Evolutionary conservation across 1,139 yeast genomes (phyloP).

Genomic region (Scheffersomyces quercinus): DNA sequence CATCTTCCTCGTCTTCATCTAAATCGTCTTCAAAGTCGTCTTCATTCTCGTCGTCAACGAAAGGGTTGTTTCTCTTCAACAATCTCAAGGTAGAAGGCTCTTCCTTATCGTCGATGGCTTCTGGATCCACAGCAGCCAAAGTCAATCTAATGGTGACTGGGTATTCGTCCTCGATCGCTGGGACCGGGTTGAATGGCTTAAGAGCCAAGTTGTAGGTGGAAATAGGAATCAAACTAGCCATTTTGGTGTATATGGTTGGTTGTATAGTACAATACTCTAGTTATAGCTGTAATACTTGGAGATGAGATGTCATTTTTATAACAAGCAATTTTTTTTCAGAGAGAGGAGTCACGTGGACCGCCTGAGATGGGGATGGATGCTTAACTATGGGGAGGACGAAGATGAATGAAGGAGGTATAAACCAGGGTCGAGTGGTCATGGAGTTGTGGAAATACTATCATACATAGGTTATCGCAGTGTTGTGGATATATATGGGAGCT

Average conservation of each 20-base stretch:
- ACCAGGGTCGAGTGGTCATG: not conserved
- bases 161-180: conserved; percentile 81
- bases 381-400: no score
- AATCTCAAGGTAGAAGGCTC: conserved; percentile 88
- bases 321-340: conserved; percentile 1
- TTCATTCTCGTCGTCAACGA: conserved; percentile 50
- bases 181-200: conserved; percentile 81
- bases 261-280: no score
- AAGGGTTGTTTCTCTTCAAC: conserved; percentile 67
- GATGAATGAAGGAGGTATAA: not conserved
- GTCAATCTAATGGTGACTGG: conserved; percentile 91
- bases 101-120: conserved; percentile 73
- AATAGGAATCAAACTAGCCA: conserved; percentile 76
- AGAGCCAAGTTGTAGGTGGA: conserved; percentile 84
- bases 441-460: no score
- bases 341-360: conserved; percentile 9
- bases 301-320: conserved; percentile 8
- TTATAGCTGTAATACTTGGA: not conserved
- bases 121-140: conserved; percentile 94
- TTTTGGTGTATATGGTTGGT: conserved; percentile 16
- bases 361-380: no score
- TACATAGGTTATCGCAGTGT: not conserved
- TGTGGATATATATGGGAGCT: not conserved
- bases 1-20: conserved; percentile 56
- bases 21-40: conserved; percentile 39